phyloP scores from a whole-genome alignment of 768 basidiomycete genomes.

The Amanita rubescens region DNA sequence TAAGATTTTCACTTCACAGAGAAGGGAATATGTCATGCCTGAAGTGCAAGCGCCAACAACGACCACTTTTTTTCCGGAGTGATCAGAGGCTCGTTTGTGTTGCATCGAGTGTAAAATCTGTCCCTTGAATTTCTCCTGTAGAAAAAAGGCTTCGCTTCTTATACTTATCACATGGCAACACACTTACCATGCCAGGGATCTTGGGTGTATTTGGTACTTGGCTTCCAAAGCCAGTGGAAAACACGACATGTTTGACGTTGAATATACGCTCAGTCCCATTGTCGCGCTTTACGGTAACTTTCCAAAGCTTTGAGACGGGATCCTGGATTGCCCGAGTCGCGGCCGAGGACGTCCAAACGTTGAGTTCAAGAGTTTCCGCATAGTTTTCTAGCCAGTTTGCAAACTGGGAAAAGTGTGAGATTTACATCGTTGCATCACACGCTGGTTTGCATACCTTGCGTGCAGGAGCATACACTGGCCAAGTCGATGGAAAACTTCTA shows the following conservation, averaged over 20 bases:
- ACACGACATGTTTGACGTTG: constrained; percentile 44
- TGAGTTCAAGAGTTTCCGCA: constrained; percentile 50
- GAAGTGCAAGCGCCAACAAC: constrained; percentile 66
- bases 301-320: constrained; percentile 34
- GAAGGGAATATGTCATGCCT: constrained; percentile 19
- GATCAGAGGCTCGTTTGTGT: constrained; percentile 40
- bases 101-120: constrained; percentile 42
- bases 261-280: constrained; percentile 27
- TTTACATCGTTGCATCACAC: not conserved
- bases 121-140: constrained; percentile 40
- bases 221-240: constrained; percentile 49
- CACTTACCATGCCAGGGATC: constrained; percentile 32
- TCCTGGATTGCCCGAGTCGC: constrained; percentile 23
- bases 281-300: constrained; percentile 30
- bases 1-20: not conserved
- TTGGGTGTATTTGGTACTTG: constrained; percentile 37
- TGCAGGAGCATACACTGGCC: constrained; percentile 47
- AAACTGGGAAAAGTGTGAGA: constrained; percentile 27
- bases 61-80: constrained; percentile 55
- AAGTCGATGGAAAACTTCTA: constrained; percentile 46
- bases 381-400: constrained; percentile 63
- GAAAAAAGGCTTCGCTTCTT: not conserved
- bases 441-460: constrained; percentile 29
- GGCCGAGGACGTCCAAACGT: constrained; percentile 51
- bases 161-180: not conserved